phyloP scores from a whole-genome alignment of 495 filamentous ascomycete species.

The Trichoderma erinaceum region DNA sequence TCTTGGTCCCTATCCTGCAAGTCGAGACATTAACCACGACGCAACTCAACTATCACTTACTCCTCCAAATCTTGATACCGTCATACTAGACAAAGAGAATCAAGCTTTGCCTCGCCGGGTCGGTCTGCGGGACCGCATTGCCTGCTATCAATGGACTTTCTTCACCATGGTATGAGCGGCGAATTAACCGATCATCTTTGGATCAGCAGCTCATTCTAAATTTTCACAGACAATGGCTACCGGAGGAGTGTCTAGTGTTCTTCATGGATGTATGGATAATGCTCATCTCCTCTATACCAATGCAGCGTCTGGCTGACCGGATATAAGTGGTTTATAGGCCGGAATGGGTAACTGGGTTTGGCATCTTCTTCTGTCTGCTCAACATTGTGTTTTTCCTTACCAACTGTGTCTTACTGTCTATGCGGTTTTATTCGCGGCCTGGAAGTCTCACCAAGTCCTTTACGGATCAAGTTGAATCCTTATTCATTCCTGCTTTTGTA shows the following conservation, averaged over 20 bases:
- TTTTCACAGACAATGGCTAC: conserved; percentile 48
- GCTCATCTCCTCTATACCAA: not conserved
- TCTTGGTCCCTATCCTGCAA: not conserved
- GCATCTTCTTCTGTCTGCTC: conserved; percentile 66
- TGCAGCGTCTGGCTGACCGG: not conserved
- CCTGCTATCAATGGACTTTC: conserved; percentile 56
- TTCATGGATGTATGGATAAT: conserved; percentile 56
- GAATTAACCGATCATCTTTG: conserved; percentile 21
- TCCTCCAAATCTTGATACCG: conserved; percentile 27
- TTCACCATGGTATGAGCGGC: conserved; percentile 56
- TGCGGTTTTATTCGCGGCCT: conserved; percentile 65
- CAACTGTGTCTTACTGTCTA: conserved; percentile 59
- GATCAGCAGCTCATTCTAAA: conserved; percentile 15
- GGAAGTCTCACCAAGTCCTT: conserved; percentile 68
- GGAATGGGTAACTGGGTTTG: conserved; percentile 62
- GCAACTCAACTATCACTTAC: not conserved
- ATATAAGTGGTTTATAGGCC: conserved; percentile 61
- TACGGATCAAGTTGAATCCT: conserved; percentile 68
- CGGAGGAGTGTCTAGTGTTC: conserved; percentile 73
- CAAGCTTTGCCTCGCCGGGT: conserved; percentile 24
- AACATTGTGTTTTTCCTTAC: conserved; percentile 67
- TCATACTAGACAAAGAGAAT: conserved; percentile 26
- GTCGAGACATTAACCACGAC: not conserved
- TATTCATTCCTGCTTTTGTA: conserved; percentile 72
- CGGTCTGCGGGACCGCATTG: conserved; percentile 41